A percentile compares a stretch with the other conserved stretches of the same genome.
These are phyloP conservation scores for Nicotiana otophora DNA, from an alignment of 257 asterid genomes.

Conservation along the genomic window DNA sequence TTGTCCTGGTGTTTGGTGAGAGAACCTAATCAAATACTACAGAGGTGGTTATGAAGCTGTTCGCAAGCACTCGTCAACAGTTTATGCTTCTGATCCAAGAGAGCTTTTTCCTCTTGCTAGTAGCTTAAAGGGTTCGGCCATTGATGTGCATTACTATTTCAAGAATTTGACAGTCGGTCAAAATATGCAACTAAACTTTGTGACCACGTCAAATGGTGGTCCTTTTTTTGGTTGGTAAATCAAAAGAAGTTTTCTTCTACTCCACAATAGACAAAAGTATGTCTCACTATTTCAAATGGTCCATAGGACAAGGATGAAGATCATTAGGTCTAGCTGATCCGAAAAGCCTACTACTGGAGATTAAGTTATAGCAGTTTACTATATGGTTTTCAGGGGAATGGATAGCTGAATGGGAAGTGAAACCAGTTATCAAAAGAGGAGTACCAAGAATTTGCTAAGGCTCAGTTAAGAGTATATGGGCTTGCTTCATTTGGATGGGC, in stretches of 20 bases:
- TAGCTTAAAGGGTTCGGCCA: constrained; percentile 29
- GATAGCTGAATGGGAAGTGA: constrained; percentile 57
- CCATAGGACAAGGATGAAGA: too few species aligned
- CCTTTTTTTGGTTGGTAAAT: constrained; percentile 47
- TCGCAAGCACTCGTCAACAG: constrained; percentile 34
- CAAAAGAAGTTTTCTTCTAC: neutral
- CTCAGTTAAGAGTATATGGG: constrained; percentile 49
- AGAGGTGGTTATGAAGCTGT: constrained; percentile 25
- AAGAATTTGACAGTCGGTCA: constrained; percentile 28
- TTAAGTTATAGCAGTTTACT: neutral
- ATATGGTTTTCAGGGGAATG: constrained; percentile 44
- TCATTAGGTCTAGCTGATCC: too few species aligned
- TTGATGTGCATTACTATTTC: constrained; percentile 46
- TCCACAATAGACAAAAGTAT: too few species aligned
- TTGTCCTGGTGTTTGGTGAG: constrained; percentile 41
- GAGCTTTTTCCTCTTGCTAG: constrained; percentile 43
- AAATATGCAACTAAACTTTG: constrained; percentile 14
- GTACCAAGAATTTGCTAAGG: constrained; percentile 37
- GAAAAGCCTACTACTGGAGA: too few species aligned
- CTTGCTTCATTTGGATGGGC: constrained; percentile 63
- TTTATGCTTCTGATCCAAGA: constrained; percentile 24
- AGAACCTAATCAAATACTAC: constrained; percentile 32
- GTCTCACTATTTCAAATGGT: too few species aligned
- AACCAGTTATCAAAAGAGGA: constrained; percentile 36
- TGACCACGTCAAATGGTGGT: constrained; percentile 38